These are phyloP conservation scores for Pestalotiopsis sp. DNA, from an alignment of 2,329 filamentous ascomycete species.

Conservation along the genomic window DNA sequence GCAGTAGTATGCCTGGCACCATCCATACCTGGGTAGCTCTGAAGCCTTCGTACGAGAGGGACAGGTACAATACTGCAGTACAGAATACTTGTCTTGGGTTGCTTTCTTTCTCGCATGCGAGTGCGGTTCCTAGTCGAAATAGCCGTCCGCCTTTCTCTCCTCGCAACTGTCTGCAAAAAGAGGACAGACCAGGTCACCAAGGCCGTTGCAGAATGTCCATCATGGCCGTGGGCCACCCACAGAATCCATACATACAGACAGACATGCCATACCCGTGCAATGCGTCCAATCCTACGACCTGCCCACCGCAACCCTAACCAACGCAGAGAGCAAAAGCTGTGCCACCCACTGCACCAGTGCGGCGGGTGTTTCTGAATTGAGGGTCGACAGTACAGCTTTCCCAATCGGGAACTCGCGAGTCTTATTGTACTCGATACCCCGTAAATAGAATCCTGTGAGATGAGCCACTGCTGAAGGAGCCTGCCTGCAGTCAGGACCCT, in stretches of 20 bases:
- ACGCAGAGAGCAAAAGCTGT: not conserved
- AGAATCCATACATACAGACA: not conserved
- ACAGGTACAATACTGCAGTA: not conserved
- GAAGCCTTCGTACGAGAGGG: not conserved
- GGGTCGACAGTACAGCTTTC: conserved; percentile 13
- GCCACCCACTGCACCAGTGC: conserved; percentile 1
- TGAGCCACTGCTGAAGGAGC: conserved; percentile 12
- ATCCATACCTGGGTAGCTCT: not conserved
- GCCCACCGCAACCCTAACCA: not conserved
- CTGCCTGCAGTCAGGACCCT: conserved; percentile 13
- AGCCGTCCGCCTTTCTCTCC: not conserved
- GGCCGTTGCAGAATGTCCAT: not conserved
- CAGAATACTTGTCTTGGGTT: not conserved
- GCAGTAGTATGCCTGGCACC: not conserved
- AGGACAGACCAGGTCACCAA: not conserved
- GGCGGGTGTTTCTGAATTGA: not conserved
- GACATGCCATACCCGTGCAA: not conserved
- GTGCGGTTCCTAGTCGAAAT: not conserved
- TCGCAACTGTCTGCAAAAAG: not conserved
- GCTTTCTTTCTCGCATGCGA: not conserved
- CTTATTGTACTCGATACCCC: conserved; percentile 15
- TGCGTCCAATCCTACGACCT: not conserved
- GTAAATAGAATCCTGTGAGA: conserved; percentile 14
- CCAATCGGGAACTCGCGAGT: conserved; percentile 4
- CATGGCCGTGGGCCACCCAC: too few species aligned